These are phyloP conservation scores for Pseudogymnoascus sp. DNA, from an alignment of 2,329 filamentous ascomycete species.

Conservation along the genomic window DNA sequence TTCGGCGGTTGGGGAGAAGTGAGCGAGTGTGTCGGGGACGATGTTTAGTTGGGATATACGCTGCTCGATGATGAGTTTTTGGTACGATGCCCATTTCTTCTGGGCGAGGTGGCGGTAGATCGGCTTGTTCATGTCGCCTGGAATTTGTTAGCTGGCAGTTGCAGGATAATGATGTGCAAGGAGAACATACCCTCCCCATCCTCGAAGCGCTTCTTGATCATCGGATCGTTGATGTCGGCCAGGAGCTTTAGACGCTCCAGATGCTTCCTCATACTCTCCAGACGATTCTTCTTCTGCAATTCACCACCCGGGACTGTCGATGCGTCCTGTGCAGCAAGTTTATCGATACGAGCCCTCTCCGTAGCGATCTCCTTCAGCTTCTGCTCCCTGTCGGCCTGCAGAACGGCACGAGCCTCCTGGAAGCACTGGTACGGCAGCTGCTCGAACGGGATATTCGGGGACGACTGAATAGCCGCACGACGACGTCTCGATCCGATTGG, in stretches of 20 bases:
- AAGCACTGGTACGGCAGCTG: conserved; percentile 95
- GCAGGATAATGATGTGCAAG: too few species aligned
- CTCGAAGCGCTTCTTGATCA: conserved; percentile 89
- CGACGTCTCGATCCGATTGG: conserved; percentile 81
- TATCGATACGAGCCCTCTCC: conserved; percentile 60
- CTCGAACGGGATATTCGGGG: conserved; percentile 70
- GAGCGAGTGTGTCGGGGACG: conserved; percentile 77
- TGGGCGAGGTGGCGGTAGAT: conserved; percentile 89
- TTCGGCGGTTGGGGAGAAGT: conserved; percentile 68
- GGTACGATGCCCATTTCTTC: conserved; percentile 77
- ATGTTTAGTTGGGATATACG: conserved; percentile 80
- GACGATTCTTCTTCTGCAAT: conserved; percentile 52
- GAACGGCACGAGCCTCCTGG: conserved; percentile 82
- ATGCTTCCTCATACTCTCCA: conserved; percentile 62
- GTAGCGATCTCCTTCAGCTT: conserved; percentile 67
- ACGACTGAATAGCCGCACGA: conserved; percentile 59
- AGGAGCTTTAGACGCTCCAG: conserved; percentile 76
- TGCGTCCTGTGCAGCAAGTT: conserved; percentile 50
- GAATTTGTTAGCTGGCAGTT: conserved; percentile 19
- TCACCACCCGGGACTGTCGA: conserved; percentile 53
- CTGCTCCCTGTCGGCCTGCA: conserved; percentile 69
- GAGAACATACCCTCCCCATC: conserved; percentile 80
- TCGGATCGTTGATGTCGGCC: conserved; percentile 89
- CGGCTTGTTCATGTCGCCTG: conserved; percentile 91
- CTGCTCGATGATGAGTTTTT: conserved; percentile 71